Conservation (phyloP, 345 rosid genomes). For the Eucalyptus decipiens region DNA sequence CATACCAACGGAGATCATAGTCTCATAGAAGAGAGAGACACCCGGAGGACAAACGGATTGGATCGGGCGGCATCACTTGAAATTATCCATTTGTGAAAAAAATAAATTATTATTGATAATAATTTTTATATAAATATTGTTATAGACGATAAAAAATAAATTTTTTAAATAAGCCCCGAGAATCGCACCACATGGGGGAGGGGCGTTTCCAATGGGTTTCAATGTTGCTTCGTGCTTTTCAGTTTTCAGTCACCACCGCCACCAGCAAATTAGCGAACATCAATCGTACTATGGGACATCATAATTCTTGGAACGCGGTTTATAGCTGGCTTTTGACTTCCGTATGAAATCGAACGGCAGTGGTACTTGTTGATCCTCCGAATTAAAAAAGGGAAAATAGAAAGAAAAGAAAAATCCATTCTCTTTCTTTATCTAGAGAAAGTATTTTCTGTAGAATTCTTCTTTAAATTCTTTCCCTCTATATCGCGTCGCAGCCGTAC, state of each 20-base stretch:
- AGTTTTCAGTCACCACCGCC: not conserved
- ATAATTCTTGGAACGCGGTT: not conserved
- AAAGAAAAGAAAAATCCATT: not conserved
- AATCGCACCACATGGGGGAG: not conserved
- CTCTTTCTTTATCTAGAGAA: not conserved
- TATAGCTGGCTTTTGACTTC: not conserved
- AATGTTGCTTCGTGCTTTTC: not conserved
- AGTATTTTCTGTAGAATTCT: not conserved
- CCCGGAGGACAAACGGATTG: not conserved
- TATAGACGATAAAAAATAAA: fast-evolving
- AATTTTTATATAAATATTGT: not conserved
- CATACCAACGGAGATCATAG: not conserved
- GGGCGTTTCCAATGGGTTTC: not conserved
- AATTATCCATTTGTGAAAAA: not conserved
- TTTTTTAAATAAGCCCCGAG: not conserved
- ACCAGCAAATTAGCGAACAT: not conserved
- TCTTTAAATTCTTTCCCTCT: not conserved
- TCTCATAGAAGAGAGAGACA: not conserved
- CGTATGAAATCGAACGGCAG: not conserved
- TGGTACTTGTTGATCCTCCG: not conserved
- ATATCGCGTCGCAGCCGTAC: not conserved
- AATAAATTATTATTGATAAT: not conserved
- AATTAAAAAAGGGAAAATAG: not conserved
- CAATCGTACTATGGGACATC: not conserved
- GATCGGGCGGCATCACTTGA: not conserved